A percentile compares a stretch with the other conserved stretches of the same genome.
Evolutionary conservation across 495 filamentous ascomycete species (phyloP).

Genomic region (Aspergillus homomorphus): DNA sequence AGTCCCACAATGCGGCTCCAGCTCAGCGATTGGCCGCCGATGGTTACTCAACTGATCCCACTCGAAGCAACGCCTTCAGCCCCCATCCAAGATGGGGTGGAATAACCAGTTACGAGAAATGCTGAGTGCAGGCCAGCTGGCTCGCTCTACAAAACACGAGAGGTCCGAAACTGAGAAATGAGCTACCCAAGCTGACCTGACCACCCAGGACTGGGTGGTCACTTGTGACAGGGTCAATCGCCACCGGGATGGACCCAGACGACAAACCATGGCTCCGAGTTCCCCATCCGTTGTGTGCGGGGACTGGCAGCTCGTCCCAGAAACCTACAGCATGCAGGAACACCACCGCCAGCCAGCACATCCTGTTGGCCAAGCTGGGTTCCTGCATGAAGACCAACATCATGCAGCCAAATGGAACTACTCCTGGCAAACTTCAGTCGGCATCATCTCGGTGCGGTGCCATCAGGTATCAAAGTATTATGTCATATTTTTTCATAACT

Average conservation of each 20-base stretch:
- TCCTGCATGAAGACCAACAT: neutral
- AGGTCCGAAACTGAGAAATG: too few species aligned
- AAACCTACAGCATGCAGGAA: neutral
- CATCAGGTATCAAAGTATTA: slow-evolving; percentile 22
- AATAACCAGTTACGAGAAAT: too few species aligned
- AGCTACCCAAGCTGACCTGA: neutral
- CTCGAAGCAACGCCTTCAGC: too few species aligned
- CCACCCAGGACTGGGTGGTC: neutral
- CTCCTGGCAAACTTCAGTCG: slow-evolving; percentile 6
- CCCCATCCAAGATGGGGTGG: neutral
- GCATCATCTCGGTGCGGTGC: neutral
- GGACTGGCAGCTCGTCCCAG: too few species aligned
- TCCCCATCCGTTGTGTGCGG: too few species aligned
- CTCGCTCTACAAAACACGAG: too few species aligned
- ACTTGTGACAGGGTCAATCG: too few species aligned
- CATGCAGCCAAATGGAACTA: slow-evolving; percentile 1
- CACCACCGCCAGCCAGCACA: neutral
- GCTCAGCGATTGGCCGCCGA: neutral
- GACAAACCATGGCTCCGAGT: neutral
- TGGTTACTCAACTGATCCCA: neutral
- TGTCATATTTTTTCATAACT: slow-evolving; percentile 12
- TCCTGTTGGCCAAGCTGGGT: neutral
- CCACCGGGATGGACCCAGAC: neutral
- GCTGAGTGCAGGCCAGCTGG: too few species aligned
- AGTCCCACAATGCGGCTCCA: neutral